Conservation (phyloP, 2,329 filamentous ascomycete species). For the Penicillium sp. region DNA sequence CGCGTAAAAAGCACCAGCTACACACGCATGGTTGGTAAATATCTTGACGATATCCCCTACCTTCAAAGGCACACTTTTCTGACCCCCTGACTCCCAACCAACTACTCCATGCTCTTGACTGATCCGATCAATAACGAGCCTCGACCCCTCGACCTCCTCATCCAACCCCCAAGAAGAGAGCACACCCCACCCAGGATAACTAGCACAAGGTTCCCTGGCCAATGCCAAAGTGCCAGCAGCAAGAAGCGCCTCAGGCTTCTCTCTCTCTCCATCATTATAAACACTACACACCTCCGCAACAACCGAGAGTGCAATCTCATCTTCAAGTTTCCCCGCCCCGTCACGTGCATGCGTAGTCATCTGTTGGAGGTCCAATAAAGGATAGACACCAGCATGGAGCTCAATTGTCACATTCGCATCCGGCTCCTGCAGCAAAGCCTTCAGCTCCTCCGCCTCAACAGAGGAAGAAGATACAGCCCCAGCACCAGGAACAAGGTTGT, state of each 20-base stretch:
- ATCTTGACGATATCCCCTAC: slow-evolving; percentile 69
- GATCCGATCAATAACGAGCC: slow-evolving; percentile 70
- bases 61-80: slow-evolving; percentile 47
- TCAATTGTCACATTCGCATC: slow-evolving; percentile 55
- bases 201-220: slow-evolving; percentile 70
- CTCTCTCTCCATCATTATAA: slow-evolving; percentile 60
- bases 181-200: slow-evolving; percentile 71
- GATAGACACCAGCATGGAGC: slow-evolving; percentile 75
- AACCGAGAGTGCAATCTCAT: slow-evolving; percentile 66
- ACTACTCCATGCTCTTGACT: slow-evolving; percentile 79
- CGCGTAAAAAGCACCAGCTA: slow-evolving; percentile 68
- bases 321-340: slow-evolving; percentile 30
- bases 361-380: slow-evolving; percentile 76
- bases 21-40: slow-evolving; percentile 81
- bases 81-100: slow-evolving; percentile 55
- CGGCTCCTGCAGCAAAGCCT: slow-evolving; percentile 29
- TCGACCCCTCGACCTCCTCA: slow-evolving; percentile 40
- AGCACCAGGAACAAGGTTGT: slow-evolving; percentile 54
- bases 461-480: slow-evolving; percentile 30
- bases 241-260: slow-evolving; percentile 64
- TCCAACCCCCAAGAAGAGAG: slow-evolving; percentile 59
- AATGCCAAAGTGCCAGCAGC: slow-evolving; percentile 69
- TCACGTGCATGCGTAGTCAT: slow-evolving; percentile 67
- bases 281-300: slow-evolving; percentile 70
- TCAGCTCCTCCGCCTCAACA: slow-evolving; percentile 18